Conservation (phyloP, 495 filamentous ascomycete species). For the Hyaloscypha hepaticicola region DNA sequence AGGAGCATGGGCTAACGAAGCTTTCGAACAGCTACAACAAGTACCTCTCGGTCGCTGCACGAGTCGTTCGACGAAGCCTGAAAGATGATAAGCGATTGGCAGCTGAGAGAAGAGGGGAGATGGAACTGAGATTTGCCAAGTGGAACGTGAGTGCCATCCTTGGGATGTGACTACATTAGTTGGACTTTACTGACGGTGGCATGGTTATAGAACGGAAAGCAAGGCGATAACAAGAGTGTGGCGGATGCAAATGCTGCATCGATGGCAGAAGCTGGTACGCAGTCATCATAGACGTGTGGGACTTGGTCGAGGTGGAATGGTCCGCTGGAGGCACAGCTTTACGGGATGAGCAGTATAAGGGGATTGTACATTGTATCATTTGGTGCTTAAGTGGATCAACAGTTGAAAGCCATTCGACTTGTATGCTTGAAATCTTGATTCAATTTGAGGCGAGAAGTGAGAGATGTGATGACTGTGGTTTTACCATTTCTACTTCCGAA, state of each 20-base stretch:
- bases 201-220: conserved; percentile 83
- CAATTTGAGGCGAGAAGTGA: background rate
- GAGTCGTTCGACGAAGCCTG: conserved; percentile 83
- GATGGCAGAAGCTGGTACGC: conserved; percentile 43
- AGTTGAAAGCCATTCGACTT: conserved; percentile 13
- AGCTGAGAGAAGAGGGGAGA: conserved; percentile 87
- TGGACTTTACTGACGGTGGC: conserved; percentile 19
- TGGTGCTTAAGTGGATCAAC: conserved; percentile 9
- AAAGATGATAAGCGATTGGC: conserved; percentile 86
- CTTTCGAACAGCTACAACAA: conserved; percentile 68
- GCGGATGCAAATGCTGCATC: conserved; percentile 68
- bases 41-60: conserved; percentile 74
- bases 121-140: conserved; percentile 90
- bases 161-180: background rate
- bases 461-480: background rate
- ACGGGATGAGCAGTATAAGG: conserved; percentile 4
- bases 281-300: conserved; percentile 5
- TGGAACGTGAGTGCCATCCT: conserved; percentile 76
- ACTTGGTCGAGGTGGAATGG: background rate
- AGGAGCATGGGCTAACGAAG: conserved; percentile 23
- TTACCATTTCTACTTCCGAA: no score
- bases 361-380: conserved; percentile 34
- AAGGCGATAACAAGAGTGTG: conserved; percentile 78
- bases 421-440: background rate
- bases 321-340: background rate